These are phyloP conservation scores for Wallacemonas sp. DNA, from an alignment of 208 protist species.

Conservation along the genomic window DNA sequence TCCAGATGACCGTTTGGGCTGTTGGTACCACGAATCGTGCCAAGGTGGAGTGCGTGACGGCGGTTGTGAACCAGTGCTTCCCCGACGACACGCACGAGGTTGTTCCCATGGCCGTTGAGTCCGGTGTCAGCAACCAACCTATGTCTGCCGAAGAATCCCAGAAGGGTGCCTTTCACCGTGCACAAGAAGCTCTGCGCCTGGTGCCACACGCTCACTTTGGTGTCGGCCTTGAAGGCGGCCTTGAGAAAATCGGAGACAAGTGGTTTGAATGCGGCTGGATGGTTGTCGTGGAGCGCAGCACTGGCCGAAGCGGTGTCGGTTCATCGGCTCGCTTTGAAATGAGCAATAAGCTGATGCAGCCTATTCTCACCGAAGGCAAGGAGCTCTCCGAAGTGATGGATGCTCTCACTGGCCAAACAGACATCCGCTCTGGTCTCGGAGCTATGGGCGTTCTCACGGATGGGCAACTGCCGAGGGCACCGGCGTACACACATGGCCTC, in stretches of 20 bases:
- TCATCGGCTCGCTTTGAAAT: conserved; percentile 85
- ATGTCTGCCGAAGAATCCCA: conserved; percentile 79
- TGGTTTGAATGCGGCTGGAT: conserved; percentile 91
- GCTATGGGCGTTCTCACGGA: conserved; percentile 83
- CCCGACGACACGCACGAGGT: conserved; percentile 49
- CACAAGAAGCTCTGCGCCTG: conserved; percentile 43
- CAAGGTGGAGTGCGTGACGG: conserved; percentile 54
- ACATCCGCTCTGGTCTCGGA: conserved; percentile 74
- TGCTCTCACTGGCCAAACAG: conserved; percentile 60
- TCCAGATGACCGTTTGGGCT: conserved; percentile 37
- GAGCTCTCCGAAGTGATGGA: conserved; percentile 85
- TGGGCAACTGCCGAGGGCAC: conserved; percentile 56
- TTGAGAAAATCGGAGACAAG: conserved; percentile 57
- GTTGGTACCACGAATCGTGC: conserved; percentile 79
- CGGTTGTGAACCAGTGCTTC: conserved; percentile 57
- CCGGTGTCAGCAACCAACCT: conserved; percentile 65
- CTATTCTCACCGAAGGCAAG: conserved; percentile 69
- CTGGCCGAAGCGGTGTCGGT: conserved; percentile 50
- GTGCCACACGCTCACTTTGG: conserved; percentile 62
- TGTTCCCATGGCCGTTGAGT: conserved; percentile 35
- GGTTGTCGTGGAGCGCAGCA: conserved; percentile 54
- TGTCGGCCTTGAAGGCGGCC: conserved; percentile 74
- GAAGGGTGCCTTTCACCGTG: conserved; percentile 47
- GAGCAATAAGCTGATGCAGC: conserved; percentile 59
- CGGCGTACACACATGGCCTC: conserved; percentile 71